Percentiles rank a stretch among this genome's conserved stretches.
Evolutionary conservation across 192 early-diverging fungal species (phyloP).

Genomic region (Diversispora epigaea): DNA sequence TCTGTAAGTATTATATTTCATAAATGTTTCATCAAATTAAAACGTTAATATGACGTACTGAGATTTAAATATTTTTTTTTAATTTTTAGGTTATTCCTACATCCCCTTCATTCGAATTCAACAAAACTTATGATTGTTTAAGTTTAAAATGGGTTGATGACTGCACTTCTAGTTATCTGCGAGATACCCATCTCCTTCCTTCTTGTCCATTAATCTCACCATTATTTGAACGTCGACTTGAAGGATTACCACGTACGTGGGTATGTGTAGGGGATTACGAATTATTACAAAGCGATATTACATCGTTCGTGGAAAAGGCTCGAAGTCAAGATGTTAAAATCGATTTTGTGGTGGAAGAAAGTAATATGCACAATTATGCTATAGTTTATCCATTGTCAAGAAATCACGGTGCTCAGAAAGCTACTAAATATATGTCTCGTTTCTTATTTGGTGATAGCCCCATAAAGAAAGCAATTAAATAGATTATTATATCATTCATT

Average conservation of each 20-base stretch:
- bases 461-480: background rate
- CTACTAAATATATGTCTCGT: background rate
- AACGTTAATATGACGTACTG: background rate
- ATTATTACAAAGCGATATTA: background rate
- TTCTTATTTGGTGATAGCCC: slow-evolving; percentile 13
- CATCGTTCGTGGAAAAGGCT: slow-evolving; percentile 10
- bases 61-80: background rate
- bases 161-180: background rate
- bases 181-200: background rate
- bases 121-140: background rate
- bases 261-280: slow-evolving; percentile 22
- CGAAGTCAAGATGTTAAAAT: background rate
- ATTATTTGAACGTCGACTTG: slow-evolving; percentile 8
- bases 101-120: background rate
- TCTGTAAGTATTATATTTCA: background rate
- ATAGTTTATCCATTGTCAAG: background rate
- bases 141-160: background rate
- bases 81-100: background rate
- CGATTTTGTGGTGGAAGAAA: background rate
- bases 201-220: slow-evolving; percentile 8
- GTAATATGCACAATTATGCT: slow-evolving; percentile 25
- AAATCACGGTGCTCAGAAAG: slow-evolving; percentile 1
- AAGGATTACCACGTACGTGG: slow-evolving; percentile 11
- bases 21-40: background rate
- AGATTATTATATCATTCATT: no score